Base-by-base conservation (phyloP, 805 yeast genomes). In the Kazachstania psychrophila region DNA sequence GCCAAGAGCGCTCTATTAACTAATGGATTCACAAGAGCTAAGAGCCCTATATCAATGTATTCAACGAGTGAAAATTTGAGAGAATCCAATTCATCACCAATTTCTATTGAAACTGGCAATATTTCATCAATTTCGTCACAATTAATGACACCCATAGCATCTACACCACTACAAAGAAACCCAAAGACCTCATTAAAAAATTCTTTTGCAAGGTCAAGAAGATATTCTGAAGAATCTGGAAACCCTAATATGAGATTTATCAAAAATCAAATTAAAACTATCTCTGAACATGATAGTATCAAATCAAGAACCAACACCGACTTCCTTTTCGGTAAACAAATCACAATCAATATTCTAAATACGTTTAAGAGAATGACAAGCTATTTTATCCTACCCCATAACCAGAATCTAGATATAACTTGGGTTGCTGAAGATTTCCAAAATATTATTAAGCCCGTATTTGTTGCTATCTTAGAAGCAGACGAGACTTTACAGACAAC, bases 401-500 rank as follows among this genome's bases (percentile, higher is more conserved):
- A 44, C 9, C 39, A 40, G n/a, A 41, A 39, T 5, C 30, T 40
- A 11, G 44, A 48, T 28, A 33, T 36, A 14, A 27, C 33, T 12
- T 46, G 54, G 48, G 47, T 49, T 7, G 41, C 43, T 4, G 42
- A 46, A 18, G 58, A 54, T 34, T 55, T 50, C 33, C 46, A 37
- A 20, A 44, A 44, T 30, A 46, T 55, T 10, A 45, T 55, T n/a
- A 56, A 63, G 34, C 68, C 75, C 2, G 45, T 72, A 3, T 54
- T 63, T 12, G 53, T 53, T 23, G 60, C 72, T 1, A 45, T 70
- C 12, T 49, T 58, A 20, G 68, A 66, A 39, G 47, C 58, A 3
- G 68, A 64, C 43, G 38, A 41, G 8, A 57, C 48, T 7, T 39
- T 73, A 23, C 56, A 54, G 11, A 48, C 47, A 1, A 63, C 70